A percentile compares a stretch with the other conserved stretches of the same genome.
These are phyloP conservation scores for Lachnellula arida DNA, from an alignment of 2,329 filamentous ascomycete genomes.

Conservation along the genomic window DNA sequence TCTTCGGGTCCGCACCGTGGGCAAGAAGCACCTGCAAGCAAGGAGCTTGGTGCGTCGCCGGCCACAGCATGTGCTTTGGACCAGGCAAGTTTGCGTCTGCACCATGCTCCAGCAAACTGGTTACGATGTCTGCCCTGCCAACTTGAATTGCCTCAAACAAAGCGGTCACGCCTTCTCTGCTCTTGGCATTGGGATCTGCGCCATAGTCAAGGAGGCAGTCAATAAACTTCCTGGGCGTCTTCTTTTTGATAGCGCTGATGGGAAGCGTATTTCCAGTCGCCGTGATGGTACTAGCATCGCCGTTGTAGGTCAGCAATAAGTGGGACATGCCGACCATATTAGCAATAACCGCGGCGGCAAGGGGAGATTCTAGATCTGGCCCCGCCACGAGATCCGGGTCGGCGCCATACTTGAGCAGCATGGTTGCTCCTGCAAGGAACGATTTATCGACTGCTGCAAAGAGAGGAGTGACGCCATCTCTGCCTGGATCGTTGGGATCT, in stretches of 20 bases:
- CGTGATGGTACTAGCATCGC: conserved; percentile 49
- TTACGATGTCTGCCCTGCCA: conserved; percentile 53
- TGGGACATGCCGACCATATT: conserved; percentile 54
- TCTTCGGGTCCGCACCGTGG: conserved; percentile 56
- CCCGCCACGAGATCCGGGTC: conserved; percentile 50
- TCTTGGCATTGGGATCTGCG: conserved; percentile 54
- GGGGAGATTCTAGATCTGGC: conserved; percentile 48
- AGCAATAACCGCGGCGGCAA: conserved; percentile 46
- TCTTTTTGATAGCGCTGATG: conserved; percentile 55
- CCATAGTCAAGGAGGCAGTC: conserved; percentile 58
- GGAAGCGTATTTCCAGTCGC: conserved; percentile 57
- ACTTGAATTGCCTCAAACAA: conserved; percentile 58
- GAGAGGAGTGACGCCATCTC: conserved; percentile 47
- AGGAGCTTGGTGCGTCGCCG: conserved; percentile 52
- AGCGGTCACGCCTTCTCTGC: conserved; percentile 56
- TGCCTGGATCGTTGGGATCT: conserved; percentile 49
- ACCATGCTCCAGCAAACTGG: conserved; percentile 49
- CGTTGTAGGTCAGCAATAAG: conserved; percentile 57
- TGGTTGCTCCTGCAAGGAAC: conserved; percentile 52
- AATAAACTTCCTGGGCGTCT: conserved; percentile 48
- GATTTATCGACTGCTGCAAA: conserved; percentile 46
- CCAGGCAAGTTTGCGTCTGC: conserved; percentile 65
- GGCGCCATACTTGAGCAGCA: conserved; percentile 61
- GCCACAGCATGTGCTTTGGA: conserved; percentile 66
- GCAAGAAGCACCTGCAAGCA: conserved; percentile 55